phyloP scores from a whole-genome alignment of 129 eudicot species.

The Centella asiatica region DNA sequence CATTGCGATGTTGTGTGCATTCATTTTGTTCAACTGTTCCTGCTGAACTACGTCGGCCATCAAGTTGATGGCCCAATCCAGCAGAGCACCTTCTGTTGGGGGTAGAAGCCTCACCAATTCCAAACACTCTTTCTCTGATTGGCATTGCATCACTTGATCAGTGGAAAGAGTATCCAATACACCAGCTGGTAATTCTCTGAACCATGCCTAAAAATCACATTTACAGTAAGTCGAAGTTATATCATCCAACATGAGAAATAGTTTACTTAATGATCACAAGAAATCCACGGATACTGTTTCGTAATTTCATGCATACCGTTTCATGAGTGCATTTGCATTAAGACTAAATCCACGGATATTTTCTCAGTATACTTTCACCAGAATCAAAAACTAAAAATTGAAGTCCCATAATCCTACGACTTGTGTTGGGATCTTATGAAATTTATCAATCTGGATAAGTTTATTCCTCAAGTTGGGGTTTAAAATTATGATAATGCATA shows the following conservation, averaged over 20 bases:
- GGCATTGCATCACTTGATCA: constrained; percentile 80
- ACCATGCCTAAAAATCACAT: constrained; percentile 64
- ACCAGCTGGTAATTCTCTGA: constrained; percentile 86
- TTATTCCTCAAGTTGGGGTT: no score
- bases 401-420: no score
- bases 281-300: no score
- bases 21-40: constrained; percentile 81
- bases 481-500: no score
- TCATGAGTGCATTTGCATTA: background rate
- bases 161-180: constrained; percentile 72
- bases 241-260: background rate
- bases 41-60: constrained; percentile 93
- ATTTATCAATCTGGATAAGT: no score
- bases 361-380: no score
- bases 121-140: constrained; percentile 69
- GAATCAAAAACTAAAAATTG: no score
- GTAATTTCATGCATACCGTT: background rate
- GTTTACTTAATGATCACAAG: background rate
- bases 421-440: no score
- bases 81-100: constrained; percentile 68
- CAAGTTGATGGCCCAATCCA: constrained; percentile 90
- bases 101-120: constrained; percentile 71
- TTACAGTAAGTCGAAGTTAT: background rate
- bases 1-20: constrained; percentile 85
- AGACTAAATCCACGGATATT: background rate